phyloP scores from a whole-genome alignment of 352 stramenopile species.

The Thalassiosira hispida region DNA sequence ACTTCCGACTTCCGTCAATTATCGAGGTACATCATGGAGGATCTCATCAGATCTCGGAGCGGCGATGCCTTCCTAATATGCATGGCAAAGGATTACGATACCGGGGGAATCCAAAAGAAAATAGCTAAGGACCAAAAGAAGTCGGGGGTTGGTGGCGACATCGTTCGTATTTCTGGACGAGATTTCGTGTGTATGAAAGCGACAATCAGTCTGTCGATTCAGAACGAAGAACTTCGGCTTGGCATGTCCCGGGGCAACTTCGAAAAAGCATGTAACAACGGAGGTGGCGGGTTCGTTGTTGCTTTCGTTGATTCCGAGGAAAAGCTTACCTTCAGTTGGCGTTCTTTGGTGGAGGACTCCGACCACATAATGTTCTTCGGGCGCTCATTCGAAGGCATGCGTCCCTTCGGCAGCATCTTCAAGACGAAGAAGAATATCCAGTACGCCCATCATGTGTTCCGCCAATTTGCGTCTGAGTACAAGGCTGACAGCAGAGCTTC shows the following conservation, averaged over 20 bases:
- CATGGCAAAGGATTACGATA: background rate
- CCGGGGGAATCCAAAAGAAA: background rate
- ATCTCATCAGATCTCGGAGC: background rate
- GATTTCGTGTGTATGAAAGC: background rate
- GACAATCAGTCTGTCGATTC: no score
- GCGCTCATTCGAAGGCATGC: background rate
- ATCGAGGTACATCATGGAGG: background rate
- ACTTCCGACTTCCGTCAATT: background rate
- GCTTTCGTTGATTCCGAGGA: background rate
- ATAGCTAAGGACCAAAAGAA: background rate
- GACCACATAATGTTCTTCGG: background rate
- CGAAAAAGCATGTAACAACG: no score
- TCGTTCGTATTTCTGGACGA: background rate
- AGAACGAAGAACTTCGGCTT: no score
- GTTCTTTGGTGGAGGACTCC: background rate
- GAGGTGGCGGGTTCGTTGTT: background rate
- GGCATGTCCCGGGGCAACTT: no score
- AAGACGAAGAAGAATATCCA: background rate
- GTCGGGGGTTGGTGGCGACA: background rate
- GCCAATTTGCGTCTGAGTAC: background rate
- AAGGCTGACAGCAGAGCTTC: background rate
- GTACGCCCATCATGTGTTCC: slow-evolving; percentile 2
- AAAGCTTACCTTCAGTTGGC: background rate
- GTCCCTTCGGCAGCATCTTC: background rate
- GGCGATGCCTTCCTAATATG: background rate